Percentiles rank a stretch among this genome's conserved stretches.
Conservation (phyloP, 2,329 filamentous ascomycete species). For the Penicillium rolfsii region DNA sequence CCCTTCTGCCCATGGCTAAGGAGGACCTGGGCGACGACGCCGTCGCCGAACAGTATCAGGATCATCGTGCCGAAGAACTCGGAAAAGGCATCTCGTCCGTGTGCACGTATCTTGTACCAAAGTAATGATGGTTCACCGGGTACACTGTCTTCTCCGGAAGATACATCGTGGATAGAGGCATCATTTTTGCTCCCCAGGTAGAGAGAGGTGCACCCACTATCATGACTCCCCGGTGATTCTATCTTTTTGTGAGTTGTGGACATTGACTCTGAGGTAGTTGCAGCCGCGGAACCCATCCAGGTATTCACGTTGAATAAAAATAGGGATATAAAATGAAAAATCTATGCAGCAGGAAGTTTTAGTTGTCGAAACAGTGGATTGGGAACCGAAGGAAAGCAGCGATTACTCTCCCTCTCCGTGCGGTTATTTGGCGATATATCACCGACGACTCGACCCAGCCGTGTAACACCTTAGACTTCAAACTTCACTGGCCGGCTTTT, state of each 20-base stretch:
- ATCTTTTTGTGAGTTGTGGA: slow-evolving; percentile 22
- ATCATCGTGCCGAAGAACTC: slow-evolving; percentile 72
- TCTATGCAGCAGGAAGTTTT: background rate
- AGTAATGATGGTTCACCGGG: slow-evolving; percentile 33
- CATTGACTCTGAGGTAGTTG: slow-evolving; percentile 18
- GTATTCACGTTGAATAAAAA: background rate
- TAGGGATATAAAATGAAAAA: background rate
- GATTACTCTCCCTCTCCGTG: background rate
- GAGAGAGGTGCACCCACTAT: slow-evolving; percentile 26
- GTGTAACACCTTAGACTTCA: slow-evolving; percentile 24
- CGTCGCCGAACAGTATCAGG: slow-evolving; percentile 70
- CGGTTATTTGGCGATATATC: slow-evolving; percentile 20
- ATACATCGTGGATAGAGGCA: slow-evolving; percentile 22
- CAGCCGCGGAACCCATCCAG: slow-evolving; percentile 17
- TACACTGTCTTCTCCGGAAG: slow-evolving; percentile 11
- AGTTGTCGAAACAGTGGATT: background rate
- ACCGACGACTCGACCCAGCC: slow-evolving; percentile 9
- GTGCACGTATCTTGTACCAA: slow-evolving; percentile 59
- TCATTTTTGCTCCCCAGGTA: slow-evolving; percentile 24
- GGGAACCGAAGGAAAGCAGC: background rate
- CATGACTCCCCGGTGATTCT: slow-evolving; percentile 16
- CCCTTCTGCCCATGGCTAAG: slow-evolving; percentile 55
- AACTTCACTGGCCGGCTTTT: slow-evolving; percentile 5
- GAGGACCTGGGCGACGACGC: slow-evolving; percentile 70
- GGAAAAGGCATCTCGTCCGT: slow-evolving; percentile 62